Base-by-base conservation (phyloP, 495 filamentous ascomycete genomes). In the Bombardia bombarda region DNA sequence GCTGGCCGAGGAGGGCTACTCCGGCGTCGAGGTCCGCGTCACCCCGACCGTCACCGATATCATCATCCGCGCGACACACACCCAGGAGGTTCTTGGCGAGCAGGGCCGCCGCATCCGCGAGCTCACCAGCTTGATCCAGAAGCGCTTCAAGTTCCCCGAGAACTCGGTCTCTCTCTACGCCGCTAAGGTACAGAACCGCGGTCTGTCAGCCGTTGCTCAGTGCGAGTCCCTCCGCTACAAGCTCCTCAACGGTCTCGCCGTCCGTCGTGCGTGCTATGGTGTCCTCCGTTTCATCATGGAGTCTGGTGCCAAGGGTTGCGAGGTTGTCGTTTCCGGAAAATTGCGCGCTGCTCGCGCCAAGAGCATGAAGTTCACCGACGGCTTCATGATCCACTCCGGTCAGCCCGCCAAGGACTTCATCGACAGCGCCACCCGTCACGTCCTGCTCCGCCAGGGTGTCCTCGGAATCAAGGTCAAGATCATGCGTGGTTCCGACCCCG, bases 351-450 rank as follows among this genome's bases (percentile, higher is more conserved):
- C 92, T 57, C 86, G 92, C 78, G 92, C 92, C 66, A 98, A 98
- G 86, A 86, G 80, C 77, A 98, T 98, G 92, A 98, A 98, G 82
- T 98, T 98, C 82, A 98, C 92, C 66, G 92, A 98, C 68, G 92
- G 92, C 62, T 98, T 98, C 87, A 98, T 98, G 92, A 98, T 98
- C 78, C 92, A 98, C 86, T 97, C 92, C 64, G 92, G 92, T 75
- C 92, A 97, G 66, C 92, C 92, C 56, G 93, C 92, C 58, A 90
- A 92, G 73, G 92, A 98, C 74, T 98, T 98, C 78, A 98, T 98
- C 70, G 92, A 98, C 78, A 79, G 73, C 61, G 93, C 92, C 49
- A 95, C 89, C 57, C 90, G 92, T 57, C 92, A 98, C 86, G 92
- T 98, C 54, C 89, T 98, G 46, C 89, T 98, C 66, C 86, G 92